phyloP scores from a whole-genome alignment of 352 stramenopile genomes.

The Phytophthora pistaciae region DNA sequence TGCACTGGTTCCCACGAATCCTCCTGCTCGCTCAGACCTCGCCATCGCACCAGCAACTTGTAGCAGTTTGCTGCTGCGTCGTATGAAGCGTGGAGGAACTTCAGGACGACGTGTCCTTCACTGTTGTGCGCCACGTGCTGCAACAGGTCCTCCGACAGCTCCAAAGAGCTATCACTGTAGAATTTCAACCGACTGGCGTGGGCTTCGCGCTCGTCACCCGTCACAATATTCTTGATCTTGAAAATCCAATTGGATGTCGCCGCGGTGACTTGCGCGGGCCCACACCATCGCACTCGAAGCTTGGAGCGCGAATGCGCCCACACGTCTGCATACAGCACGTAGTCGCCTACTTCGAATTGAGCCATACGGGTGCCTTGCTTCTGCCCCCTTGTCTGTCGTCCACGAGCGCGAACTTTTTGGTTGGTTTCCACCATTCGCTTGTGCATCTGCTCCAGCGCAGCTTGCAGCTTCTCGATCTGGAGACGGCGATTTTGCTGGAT shows the following conservation, averaged over 20 bases:
- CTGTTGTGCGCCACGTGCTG: slow-evolving; percentile 25
- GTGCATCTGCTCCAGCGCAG: slow-evolving; percentile 5
- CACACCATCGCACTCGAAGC: slow-evolving; percentile 24
- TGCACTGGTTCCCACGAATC: slow-evolving; percentile 21
- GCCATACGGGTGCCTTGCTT: slow-evolving; percentile 14
- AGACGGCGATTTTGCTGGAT: not conserved
- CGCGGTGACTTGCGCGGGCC: slow-evolving; percentile 14
- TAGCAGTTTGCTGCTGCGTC: slow-evolving; percentile 1
- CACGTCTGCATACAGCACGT: slow-evolving; percentile 29
- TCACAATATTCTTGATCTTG: slow-evolving; percentile 21
- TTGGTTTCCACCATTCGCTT: not conserved
- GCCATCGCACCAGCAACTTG: slow-evolving; percentile 17
- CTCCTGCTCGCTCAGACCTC: slow-evolving; percentile 16
- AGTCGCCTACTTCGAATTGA: slow-evolving; percentile 27
- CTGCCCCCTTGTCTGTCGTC: not conserved
- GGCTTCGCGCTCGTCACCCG: slow-evolving; percentile 10
- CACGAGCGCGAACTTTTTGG: not conserved
- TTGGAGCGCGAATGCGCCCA: slow-evolving; percentile 25
- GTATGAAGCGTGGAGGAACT: not conserved
- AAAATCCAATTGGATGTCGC: slow-evolving; percentile 28
- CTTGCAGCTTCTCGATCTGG: not conserved
- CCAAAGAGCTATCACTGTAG: slow-evolving; percentile 18
- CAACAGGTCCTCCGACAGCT: slow-evolving; percentile 19
- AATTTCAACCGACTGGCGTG: slow-evolving; percentile 21
- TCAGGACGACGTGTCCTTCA: slow-evolving; percentile 25